Conservation (phyloP, 2,329 filamentous ascomycete species). For the Colletotrichum simmondsii region DNA sequence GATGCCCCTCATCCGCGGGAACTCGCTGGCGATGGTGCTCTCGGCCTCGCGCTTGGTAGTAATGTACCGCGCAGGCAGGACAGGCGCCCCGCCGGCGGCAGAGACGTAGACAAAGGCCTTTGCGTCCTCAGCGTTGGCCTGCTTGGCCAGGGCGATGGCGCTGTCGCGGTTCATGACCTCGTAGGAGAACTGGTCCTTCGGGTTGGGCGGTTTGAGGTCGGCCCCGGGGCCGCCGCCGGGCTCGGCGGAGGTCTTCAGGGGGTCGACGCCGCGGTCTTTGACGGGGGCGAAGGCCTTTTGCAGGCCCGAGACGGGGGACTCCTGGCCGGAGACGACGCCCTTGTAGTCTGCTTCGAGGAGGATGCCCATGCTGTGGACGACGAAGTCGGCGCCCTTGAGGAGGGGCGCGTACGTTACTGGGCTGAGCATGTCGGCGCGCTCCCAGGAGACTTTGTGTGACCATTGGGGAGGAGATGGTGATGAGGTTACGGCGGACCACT, state of each 20-base stretch:
- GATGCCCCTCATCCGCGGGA: constrained; percentile 80
- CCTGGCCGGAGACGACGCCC: constrained; percentile 83
- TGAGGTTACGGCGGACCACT: constrained; percentile 83
- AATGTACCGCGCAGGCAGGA: constrained; percentile 88
- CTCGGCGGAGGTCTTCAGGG: constrained; percentile 67
- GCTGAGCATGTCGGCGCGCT: constrained; percentile 86
- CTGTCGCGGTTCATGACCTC: constrained; percentile 96
- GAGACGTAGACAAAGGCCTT: constrained; percentile 87
- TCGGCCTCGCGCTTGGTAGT: constrained; percentile 93
- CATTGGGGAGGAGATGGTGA: constrained; percentile 78
- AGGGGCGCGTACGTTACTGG: constrained; percentile 83
- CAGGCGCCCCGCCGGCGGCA: constrained; percentile 84
- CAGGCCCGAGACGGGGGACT: constrained; percentile 83
- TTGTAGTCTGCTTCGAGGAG: constrained; percentile 98
- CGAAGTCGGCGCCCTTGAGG: constrained; percentile 81
- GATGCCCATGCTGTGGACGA: constrained; percentile 96
- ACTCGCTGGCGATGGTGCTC: constrained; percentile 75
- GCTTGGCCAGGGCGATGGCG: constrained; percentile 84
- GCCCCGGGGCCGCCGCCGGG: constrained; percentile 50
- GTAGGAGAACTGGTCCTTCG: constrained; percentile 86
- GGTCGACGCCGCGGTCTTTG: constrained; percentile 74
- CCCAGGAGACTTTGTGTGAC: constrained; percentile 87
- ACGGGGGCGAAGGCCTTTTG: constrained; percentile 79
- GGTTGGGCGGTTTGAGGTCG: constrained; percentile 72
- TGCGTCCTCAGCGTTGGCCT: constrained; percentile 73